Evolutionary conservation across 129 eudicot species (phyloP), one percentile per base, ranked within the genome.

Genomic region (Erigeron canadensis): DNA sequence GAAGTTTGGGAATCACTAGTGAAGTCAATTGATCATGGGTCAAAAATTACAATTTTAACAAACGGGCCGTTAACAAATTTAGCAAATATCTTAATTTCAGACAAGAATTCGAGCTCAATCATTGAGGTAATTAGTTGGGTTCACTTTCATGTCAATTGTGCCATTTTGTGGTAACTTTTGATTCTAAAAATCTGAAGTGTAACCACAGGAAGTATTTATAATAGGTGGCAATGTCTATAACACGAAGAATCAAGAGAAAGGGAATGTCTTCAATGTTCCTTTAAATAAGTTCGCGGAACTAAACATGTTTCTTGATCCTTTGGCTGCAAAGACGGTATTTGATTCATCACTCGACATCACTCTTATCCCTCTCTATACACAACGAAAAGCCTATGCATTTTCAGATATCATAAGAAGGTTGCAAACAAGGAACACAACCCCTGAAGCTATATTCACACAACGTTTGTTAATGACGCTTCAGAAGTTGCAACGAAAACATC

Each of bases 61-160:
- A 91, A 88, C 39, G 97, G 97, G 11, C 97, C 97, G 0, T 68
- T 91, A 77, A 91, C 96, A 63, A 91, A 65, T 85, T 46, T 86
- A 65, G 93, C 97, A 21, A 69, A 88, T 43, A 88, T 88, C 18
- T 19, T 91, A 63, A 75, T 73, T 60, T 66, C 96, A 17, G 87
- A 79, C 71, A 74, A 78, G 43, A 84, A 80, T 58, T 28, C 64
- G 6, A 83, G 78, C 66, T 84, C 89, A 38, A 19, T 69, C 57
- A 86, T 91, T 67, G 81, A 84, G 97, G 97, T 88, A 23, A 43
- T 75, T 38, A 13, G 41, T 22, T 7, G 7, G 4, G 43, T 61
- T 28, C 34, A 5, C 12, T 19, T 57, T 15, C n/a, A 13, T 45
- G 28, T 67, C 6, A 47, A 1, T 28, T 28, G 34, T 28, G 34